phyloP scores from a whole-genome alignment of 345 rosid genomes.

The Brassica carinata region DNA sequence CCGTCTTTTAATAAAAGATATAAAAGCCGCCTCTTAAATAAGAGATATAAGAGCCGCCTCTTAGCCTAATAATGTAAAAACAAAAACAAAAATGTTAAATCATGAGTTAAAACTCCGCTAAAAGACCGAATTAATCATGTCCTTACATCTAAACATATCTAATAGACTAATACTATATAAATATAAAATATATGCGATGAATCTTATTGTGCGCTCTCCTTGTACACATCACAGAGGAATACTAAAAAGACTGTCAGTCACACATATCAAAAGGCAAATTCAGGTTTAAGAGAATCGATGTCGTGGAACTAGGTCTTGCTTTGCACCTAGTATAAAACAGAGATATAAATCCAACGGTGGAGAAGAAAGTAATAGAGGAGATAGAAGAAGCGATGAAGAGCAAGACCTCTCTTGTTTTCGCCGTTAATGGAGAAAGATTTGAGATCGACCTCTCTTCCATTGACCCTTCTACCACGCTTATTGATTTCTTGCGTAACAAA shows the following conservation, averaged over 20 bases:
- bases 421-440: slow-evolving; percentile 75
- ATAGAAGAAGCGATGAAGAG: slow-evolving; percentile 28
- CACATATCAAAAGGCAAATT: not conserved
- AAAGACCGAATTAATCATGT: too few species aligned
- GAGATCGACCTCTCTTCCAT: slow-evolving; percentile 54
- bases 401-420: slow-evolving; percentile 56
- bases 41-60: too few species aligned
- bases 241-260: not conserved
- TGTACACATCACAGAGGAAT: not conserved
- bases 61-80: too few species aligned
- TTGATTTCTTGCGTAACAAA: slow-evolving; percentile 71
- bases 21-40: too few species aligned
- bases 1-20: too few species aligned
- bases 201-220: not conserved
- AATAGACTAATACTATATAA: not conserved
- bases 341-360: not conserved
- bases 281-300: not conserved
- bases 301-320: not conserved
- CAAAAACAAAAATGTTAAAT: too few species aligned
- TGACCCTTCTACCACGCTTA: slow-evolving; percentile 76
- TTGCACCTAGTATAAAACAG: not conserved
- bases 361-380: not conserved
- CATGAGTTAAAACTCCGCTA: too few species aligned
- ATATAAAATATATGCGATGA: not conserved
- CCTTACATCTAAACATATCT: not conserved